Evolutionary conservation across 192 early-diverging fungal species (phyloP).

Genomic region (Martensiomyces pterosporus): DNA sequence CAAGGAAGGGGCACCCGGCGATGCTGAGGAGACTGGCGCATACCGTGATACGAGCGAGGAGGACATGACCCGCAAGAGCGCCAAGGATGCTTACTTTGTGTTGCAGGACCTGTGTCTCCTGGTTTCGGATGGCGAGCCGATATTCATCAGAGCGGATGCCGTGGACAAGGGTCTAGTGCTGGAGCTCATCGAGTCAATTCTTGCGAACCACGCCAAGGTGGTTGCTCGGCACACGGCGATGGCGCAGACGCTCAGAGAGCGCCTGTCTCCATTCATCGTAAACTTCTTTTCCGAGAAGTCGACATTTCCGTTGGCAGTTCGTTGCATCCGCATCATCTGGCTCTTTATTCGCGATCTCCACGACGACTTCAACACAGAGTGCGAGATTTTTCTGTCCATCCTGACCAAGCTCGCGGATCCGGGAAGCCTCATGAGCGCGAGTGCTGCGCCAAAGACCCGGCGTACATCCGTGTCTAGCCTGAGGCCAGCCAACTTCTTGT

Average conservation of each 20-base stretch:
- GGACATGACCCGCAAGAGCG: conserved; percentile 53
- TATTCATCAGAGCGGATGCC: conserved; percentile 52
- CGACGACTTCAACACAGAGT: conserved; percentile 59
- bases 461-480: conserved; percentile 13
- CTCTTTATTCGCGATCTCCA: conserved; percentile 66
- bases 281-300: conserved; percentile 84
- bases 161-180: conserved; percentile 75
- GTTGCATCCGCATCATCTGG: conserved; percentile 75
- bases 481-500: background rate
- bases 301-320: conserved; percentile 79
- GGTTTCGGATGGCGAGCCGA: conserved; percentile 62
- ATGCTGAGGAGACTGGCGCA: background rate
- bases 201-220: conserved; percentile 72
- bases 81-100: conserved; percentile 81
- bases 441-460: conserved; percentile 2
- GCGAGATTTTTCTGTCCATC: conserved; percentile 92
- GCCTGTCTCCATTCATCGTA: conserved; percentile 85
- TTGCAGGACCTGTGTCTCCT: conserved; percentile 88
- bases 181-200: conserved; percentile 88
- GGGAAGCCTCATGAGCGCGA: conserved; percentile 39
- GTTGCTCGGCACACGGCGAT: conserved; percentile 79
- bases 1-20: background rate
- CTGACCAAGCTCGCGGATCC: conserved; percentile 78
- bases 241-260: conserved; percentile 65
- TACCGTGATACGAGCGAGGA: conserved; percentile 15